Evolutionary conservation across 1,284 basidiomycete species (phyloP).

Genomic region (Sutorius eximius): DNA sequence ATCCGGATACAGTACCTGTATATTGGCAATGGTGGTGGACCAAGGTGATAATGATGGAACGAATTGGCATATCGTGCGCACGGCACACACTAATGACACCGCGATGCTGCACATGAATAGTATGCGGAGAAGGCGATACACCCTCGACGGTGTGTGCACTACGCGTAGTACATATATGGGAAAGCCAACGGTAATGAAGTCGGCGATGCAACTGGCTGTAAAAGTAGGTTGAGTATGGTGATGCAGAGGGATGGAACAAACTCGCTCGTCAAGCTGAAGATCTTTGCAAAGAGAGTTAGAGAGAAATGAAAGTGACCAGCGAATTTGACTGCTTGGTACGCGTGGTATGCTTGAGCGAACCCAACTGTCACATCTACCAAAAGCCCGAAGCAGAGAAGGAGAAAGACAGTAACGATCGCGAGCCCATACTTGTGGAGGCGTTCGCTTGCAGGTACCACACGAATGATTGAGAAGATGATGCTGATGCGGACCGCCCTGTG

Average conservation of each 20-base stretch:
- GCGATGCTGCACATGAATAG: slow-evolving; percentile 14
- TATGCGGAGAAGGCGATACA: slow-evolving; percentile 19
- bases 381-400: slow-evolving; percentile 3
- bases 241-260: background rate
- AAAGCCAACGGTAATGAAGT: slow-evolving; percentile 2
- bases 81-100: slow-evolving; percentile 7
- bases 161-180: slow-evolving; percentile 19
- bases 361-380: background rate
- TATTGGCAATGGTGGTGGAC: slow-evolving; percentile 6
- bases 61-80: slow-evolving; percentile 7
- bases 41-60: background rate
- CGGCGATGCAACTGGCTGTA: slow-evolving; percentile 1
- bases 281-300: background rate
- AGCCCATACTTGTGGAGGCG: slow-evolving; percentile 12
- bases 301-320: background rate
- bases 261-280: slow-evolving; percentile 3
- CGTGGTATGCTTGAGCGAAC: background rate
- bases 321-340: background rate
- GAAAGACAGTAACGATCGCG: slow-evolving; percentile 5
- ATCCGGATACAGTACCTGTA: slow-evolving; percentile 13
- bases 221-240: background rate
- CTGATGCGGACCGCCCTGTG: slow-evolving; percentile 15
- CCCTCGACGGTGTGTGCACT: slow-evolving; percentile 7
- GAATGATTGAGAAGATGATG: slow-evolving; percentile 16
- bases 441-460: slow-evolving; percentile 10